Percentiles rank a stretch among this genome's conserved stretches.
Conservation (phyloP, 306 rosid species). For the Rosa persica region DNA sequence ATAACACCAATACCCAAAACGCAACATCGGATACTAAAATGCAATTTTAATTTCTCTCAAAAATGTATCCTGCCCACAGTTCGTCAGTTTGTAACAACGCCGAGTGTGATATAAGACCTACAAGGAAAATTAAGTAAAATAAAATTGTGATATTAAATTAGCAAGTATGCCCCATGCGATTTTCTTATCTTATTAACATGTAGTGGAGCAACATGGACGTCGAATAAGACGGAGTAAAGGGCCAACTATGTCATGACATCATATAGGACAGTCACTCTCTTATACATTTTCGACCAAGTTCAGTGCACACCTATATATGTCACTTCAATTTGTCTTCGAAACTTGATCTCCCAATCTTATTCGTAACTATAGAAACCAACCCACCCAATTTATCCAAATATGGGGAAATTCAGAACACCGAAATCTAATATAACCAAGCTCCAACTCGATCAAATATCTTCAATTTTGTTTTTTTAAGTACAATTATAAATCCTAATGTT, state of each 20-base stretch:
- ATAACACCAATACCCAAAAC: no score
- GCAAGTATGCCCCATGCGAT: neutral
- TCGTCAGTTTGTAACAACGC: no score
- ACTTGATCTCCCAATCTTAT: neutral
- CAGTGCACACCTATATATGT: neutral
- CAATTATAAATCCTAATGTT: no score
- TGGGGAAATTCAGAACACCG: neutral
- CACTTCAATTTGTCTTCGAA: neutral
- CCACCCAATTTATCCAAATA: neutral
- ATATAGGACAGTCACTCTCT: neutral
- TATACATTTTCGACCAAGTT: neutral
- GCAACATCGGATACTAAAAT: no score
- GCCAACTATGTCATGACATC: neutral
- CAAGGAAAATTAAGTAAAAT: no score
- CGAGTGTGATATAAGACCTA: neutral
- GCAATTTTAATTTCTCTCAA: no score
- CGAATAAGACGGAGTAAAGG: neutral
- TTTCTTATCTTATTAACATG: neutral
- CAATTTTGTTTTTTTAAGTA: no score
- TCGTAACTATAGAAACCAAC: neutral
- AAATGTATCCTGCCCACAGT: no score
- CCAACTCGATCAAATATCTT: neutral
- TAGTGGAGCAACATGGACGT: neutral
- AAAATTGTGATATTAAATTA: neutral
- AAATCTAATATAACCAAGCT: neutral